phyloP scores from a whole-genome alignment of 306 rosid species.

The Hippophae gyantsensis region DNA sequence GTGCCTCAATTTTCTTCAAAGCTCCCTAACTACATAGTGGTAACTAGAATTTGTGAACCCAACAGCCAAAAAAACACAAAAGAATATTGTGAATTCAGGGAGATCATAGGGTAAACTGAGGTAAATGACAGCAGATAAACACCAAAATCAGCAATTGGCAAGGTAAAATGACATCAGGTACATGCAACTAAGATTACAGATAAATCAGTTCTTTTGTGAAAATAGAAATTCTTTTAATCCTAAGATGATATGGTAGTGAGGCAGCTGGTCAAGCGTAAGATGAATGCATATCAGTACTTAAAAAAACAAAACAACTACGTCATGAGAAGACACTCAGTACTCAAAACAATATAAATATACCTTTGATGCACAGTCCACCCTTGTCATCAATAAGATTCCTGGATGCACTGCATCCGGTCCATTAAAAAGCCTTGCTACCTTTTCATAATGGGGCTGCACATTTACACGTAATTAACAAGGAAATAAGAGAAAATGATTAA shows the following conservation, averaged over 20 bases:
- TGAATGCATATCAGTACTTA: background rate
- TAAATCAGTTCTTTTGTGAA: background rate
- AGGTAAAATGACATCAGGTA: background rate
- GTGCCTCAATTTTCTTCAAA: too few species aligned
- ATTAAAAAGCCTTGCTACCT: constrained; percentile 91
- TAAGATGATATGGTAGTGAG: background rate
- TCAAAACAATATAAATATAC: constrained; percentile 30
- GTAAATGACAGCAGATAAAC: background rate
- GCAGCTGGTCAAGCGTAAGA: background rate
- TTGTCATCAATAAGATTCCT: constrained; percentile 71
- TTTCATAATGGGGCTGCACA: constrained; percentile 85
- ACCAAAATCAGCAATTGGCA: constrained; percentile 5
- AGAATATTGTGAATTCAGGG: too few species aligned
- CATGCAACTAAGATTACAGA: background rate
- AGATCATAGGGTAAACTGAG: background rate
- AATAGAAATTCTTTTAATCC: background rate
- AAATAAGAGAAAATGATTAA: constrained; percentile 9
- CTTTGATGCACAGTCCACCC: constrained; percentile 93
- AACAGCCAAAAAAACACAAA: background rate
- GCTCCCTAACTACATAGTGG: too few species aligned
- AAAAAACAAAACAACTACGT: constrained; percentile 4
- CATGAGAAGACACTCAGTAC: background rate
- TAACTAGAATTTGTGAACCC: background rate
- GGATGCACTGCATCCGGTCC: constrained; percentile 95
- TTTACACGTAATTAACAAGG: constrained; percentile 13